Evolutionary conservation across 768 basidiomycete species (phyloP), one percentile per base, ranked within the genome.

Genomic region (Lactarius psammicola): DNA sequence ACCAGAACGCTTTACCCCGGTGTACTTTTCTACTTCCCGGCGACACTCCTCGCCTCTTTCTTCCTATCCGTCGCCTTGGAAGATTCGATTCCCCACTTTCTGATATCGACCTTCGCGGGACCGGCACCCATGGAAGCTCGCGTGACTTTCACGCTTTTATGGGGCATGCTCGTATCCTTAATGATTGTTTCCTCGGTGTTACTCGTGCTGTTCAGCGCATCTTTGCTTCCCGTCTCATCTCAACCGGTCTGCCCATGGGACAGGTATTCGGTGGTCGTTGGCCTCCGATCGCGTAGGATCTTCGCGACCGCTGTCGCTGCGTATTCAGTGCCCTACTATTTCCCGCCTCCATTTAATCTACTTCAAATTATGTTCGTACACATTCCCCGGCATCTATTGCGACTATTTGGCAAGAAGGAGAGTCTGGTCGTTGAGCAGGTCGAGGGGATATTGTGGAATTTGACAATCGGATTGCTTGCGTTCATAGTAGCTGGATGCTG

Each of bases 331-430:
- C 75, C 78, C 3, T 78, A 80, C 62, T 72, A 70, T 56, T 87
- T 84, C 67, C 84, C 83, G 3, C 76, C 82, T 6, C 85, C 84
- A 0, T 78, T 86, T 72, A 86, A 83, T 72, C 62, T 86, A 56
- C 36, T 84, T 4, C 75, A 70, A 9, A 13, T 73, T 8, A 0
- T 72, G 4, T 56, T 74, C 30, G 68, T 74, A 10, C 66, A 56
- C 23, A 38, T 57, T 60, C 75, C 69, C 7, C 59, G 11, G 55
- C 26, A 64, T 26, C 28, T 72, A 4, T 59, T 72, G 17, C 46
- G 56, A 26, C 13, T 71, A 18, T 68, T 72, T 9, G 74, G 76
- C 26, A 60, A 69, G 31, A 72, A 65, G 31, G 60, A 67, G 17
- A 56, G 49, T 4, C 66, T 30, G 1, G 34, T 62, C 6, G 46